Base-by-base conservation (phyloP, 2,329 filamentous ascomycete species). In the Gremmenia infestans region DNA sequence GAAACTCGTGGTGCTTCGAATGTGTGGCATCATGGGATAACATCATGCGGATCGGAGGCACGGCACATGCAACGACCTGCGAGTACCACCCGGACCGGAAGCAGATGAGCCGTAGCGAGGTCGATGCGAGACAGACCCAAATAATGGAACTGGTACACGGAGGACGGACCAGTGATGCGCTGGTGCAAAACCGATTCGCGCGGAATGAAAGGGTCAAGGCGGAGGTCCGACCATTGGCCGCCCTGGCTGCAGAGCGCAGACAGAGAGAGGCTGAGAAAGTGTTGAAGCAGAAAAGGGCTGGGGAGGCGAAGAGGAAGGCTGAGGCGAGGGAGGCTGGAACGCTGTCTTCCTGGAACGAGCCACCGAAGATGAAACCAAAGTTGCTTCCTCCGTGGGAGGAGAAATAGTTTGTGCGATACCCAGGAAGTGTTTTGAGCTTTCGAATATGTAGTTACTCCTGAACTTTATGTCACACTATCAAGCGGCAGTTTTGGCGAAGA, bases 21-120 rank as follows among this genome's bases (percentile, higher is more conserved):
- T 66, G 64, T 43, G 47, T 56, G 19, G 62, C 45, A 15, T 57
- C 52, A n/a, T 63, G 55, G 52, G 60, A 65, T 4, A 62, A 65
- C 36, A 58, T 64, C 50, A 51, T 60, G 2, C 59, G 60, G 9
- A 37, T 60, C 4, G 62, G 65, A 8, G 39, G 11, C 0, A 37
- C 45, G 45, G 64, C 60, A 2, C 65, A 66, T 40, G 52, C 39
- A 15, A 35, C 45, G 11, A 55, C 55, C 12, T 64, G 62, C 40
- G 17, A 11, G 4, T 53, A 61, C 45, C 54, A 63, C 25, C 60
- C 61, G 5, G 28, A 51, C 0, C 12, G 35, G 15, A 37, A 52
- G 6, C 50, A 45, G 14, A 39, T 54, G 12, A 23, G 53, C 17
- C 40, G 28, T 5, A 43, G 50, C 8, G 50, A 61, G 23, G 42